Evolutionary conservation across 441 rosid genomes (phyloP).

Genomic region (Erodium texanum): DNA sequence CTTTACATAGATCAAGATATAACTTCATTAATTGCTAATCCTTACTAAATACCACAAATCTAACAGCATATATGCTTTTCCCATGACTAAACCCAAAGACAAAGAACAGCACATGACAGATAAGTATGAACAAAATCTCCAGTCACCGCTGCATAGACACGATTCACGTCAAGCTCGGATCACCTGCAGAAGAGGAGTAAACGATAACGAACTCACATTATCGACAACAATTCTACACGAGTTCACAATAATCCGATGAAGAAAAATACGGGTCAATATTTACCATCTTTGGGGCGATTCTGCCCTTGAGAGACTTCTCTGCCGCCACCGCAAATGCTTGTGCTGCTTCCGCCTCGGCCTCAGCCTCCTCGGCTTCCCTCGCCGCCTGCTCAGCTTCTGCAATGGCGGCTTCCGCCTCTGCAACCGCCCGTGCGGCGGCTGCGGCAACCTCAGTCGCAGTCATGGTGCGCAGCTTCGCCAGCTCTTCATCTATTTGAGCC

Average conservation of each 20-base stretch:
- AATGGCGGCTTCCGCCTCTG: conserved; percentile 81
- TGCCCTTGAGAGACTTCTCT: conserved; percentile 56
- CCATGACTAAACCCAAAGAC: too few species aligned
- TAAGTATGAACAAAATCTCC: too few species aligned
- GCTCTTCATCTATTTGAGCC: conserved; percentile 63
- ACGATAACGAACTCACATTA: too few species aligned
- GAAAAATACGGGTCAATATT: not conserved
- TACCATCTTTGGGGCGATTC: conserved; percentile 24
- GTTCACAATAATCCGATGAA: not conserved
- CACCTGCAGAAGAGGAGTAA: too few species aligned
- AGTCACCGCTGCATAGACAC: too few species aligned
- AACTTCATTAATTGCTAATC: too few species aligned
- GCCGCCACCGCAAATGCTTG: conserved; percentile 81
- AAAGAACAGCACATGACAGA: too few species aligned
- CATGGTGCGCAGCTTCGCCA: conserved; percentile 72
- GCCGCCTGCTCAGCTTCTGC: conserved; percentile 92
- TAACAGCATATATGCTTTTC: too few species aligned
- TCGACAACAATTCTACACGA: too few species aligned
- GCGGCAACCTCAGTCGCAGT: conserved; percentile 69
- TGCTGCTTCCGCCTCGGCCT: conserved; percentile 86
- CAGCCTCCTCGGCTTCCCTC: conserved; percentile 84
- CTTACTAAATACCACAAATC: too few species aligned
- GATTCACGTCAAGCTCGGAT: too few species aligned
- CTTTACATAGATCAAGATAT: too few species aligned
- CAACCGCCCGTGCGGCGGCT: conserved; percentile 82